Evolutionary conservation across 2,329 filamentous ascomycete species (phyloP).

Genomic region (Trichoderma oligosporum): DNA sequence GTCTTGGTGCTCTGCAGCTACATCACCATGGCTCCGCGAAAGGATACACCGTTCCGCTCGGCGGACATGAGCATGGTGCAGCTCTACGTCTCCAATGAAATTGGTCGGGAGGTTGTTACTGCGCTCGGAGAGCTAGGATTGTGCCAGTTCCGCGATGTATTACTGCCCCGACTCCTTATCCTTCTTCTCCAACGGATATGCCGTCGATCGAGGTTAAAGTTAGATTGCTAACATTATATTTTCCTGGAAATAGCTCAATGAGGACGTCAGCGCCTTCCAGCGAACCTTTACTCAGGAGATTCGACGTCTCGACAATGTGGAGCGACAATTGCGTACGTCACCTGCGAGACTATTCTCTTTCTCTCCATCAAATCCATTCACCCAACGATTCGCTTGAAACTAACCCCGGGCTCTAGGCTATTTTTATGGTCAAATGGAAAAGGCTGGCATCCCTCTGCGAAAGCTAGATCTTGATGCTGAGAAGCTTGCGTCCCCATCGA

Average conservation of each 20-base stretch:
- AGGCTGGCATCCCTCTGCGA: constrained; percentile 77
- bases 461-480: constrained; percentile 89
- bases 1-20: constrained; percentile 30
- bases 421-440: constrained; percentile 95
- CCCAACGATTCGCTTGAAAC: neutral
- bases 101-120: constrained; percentile 94
- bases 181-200: neutral
- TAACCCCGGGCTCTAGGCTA: constrained; percentile 59
- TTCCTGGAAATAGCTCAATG: constrained; percentile 98
- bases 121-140: constrained; percentile 92
- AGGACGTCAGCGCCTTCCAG: constrained; percentile 90
- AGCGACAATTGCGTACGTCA: constrained; percentile 84
- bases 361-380: constrained; percentile 27
- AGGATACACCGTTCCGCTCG: constrained; percentile 98
- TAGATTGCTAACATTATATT: constrained; percentile 39
- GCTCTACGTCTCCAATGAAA: constrained; percentile 98
- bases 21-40: constrained; percentile 57
- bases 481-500: constrained; percentile 79
- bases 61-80: constrained; percentile 99
- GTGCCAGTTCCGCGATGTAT: constrained; percentile 94
- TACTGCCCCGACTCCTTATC: neutral
- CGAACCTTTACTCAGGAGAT: constrained; percentile 97
- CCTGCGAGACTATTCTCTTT: neutral
- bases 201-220: neutral
- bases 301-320: constrained; percentile 93